phyloP scores from a whole-genome alignment of 768 basidiomycete species.

The Coprinopsis sp. region DNA sequence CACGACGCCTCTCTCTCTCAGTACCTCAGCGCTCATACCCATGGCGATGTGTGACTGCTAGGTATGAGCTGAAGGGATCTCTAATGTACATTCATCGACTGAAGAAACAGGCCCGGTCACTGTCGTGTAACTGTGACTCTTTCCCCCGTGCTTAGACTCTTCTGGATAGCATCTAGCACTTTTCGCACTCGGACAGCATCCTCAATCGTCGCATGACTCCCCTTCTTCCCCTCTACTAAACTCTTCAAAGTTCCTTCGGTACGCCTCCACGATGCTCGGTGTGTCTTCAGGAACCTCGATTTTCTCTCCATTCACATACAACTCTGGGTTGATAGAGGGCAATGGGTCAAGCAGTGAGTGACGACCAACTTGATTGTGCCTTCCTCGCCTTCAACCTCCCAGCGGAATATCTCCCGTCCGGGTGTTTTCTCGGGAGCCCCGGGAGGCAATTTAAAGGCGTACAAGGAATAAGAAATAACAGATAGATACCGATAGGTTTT shows the following conservation, averaged over 20 bases:
- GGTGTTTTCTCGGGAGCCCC: no score
- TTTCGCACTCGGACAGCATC: slow-evolving; percentile 17
- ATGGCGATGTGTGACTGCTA: no score
- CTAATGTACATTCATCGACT: no score
- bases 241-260: slow-evolving; percentile 7
- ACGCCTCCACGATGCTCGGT: slow-evolving; percentile 2
- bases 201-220: slow-evolving; percentile 16
- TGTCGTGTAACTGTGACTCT: no score
- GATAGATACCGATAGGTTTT: no score
- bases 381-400: slow-evolving; percentile 16
- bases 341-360: background rate
- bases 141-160: slow-evolving; percentile 5
- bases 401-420: slow-evolving; percentile 8
- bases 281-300: slow-evolving; percentile 3
- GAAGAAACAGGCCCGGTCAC: no score
- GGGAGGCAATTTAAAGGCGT: no score
- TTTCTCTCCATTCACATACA: slow-evolving; percentile 18
- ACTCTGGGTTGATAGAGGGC: slow-evolving; percentile 6
- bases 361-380: slow-evolving; percentile 14
- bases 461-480: no score
- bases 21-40: no score
- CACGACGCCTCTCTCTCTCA: no score
- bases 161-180: slow-evolving; percentile 15
- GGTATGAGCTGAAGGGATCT: no score
- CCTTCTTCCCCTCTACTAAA: slow-evolving; percentile 12